Percentiles rank a stretch among this genome's conserved stretches.
phyloP scores from a whole-genome alignment of 164 flowering plant genomes.

The Piper betle region DNA sequence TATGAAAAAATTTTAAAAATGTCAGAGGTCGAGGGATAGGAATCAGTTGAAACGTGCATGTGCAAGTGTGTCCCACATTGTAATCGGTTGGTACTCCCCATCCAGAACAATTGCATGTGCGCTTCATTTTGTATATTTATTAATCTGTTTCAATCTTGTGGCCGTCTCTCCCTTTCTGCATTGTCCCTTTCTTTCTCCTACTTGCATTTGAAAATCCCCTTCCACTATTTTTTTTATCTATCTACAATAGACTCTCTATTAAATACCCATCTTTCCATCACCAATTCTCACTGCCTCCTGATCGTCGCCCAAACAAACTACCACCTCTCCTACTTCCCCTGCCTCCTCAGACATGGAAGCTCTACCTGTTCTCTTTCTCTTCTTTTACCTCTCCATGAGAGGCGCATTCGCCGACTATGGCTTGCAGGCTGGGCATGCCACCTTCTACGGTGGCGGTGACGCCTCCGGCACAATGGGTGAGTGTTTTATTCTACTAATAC shows the following conservation, averaged over 20 bases:
- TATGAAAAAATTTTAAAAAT: no score
- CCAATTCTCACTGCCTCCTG: background rate
- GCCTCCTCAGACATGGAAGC: constrained; percentile 10
- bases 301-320: background rate
- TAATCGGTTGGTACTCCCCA: constrained; percentile 23
- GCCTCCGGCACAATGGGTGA: constrained; percentile 37
- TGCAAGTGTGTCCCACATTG: constrained; percentile 20
- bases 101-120: constrained; percentile 44
- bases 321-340: background rate
- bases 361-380: background rate
- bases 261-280: background rate
- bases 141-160: constrained; percentile 5
- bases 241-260: background rate
- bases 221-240: background rate
- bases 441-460: constrained; percentile 34
- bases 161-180: constrained; percentile 1
- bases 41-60: no score
- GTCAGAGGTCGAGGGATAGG: no score
- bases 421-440: constrained; percentile 29
- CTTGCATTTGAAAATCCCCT: background rate
- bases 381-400: background rate
- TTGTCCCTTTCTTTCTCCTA: constrained; percentile 6
- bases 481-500: background rate
- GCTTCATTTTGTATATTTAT: constrained; percentile 6
- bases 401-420: constrained; percentile 9